phyloP scores from a whole-genome alignment of 805 yeast genomes.

The Cyberlindnera veronae region DNA sequence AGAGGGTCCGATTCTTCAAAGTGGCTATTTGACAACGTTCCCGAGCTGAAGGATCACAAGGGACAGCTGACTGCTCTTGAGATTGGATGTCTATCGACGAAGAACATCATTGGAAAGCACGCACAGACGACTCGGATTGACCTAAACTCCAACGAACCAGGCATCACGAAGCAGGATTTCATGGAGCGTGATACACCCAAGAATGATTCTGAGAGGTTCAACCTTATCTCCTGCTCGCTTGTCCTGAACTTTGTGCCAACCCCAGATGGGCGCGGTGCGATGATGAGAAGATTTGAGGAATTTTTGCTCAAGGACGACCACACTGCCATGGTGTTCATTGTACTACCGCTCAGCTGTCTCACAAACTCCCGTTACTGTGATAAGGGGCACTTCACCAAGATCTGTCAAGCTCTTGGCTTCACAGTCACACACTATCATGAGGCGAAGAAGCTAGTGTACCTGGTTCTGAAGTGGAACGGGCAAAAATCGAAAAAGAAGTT shows the following conservation, averaged over 20 bases:
- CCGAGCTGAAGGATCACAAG: slow-evolving; percentile 28
- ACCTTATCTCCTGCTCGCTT: slow-evolving; percentile 75
- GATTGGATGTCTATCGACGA: slow-evolving; percentile 74
- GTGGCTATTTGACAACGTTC: slow-evolving; percentile 69
- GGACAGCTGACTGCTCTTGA: slow-evolving; percentile 53
- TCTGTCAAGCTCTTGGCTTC: slow-evolving; percentile 65
- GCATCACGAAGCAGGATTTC: slow-evolving; percentile 75
- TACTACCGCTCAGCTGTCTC: slow-evolving; percentile 85
- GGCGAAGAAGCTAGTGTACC: slow-evolving; percentile 70
- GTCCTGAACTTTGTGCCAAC: slow-evolving; percentile 88
- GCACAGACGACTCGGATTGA: slow-evolving; percentile 57
- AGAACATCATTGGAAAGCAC: slow-evolving; percentile 55
- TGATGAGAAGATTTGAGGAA: slow-evolving; percentile 57
- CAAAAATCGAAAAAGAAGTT: neutral
- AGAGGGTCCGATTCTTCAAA: slow-evolving; percentile 94
- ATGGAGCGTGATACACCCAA: slow-evolving; percentile 68
- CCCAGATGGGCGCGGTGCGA: slow-evolving; percentile 66
- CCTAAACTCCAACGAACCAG: slow-evolving; percentile 72
- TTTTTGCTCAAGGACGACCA: slow-evolving; percentile 42
- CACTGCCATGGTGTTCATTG: slow-evolving; percentile 57
- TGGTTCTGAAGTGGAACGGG: slow-evolving; percentile 55
- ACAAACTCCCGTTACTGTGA: slow-evolving; percentile 77
- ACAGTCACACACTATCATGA: slow-evolving; percentile 42
- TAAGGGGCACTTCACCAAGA: slow-evolving; percentile 35
- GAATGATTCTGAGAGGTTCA: slow-evolving; percentile 44